A percentile compares a stretch with the other conserved stretches of the same genome.
Evolutionary conservation across 768 basidiomycete species (phyloP).

Genomic region (Leucosporidium creatinivorum): DNA sequence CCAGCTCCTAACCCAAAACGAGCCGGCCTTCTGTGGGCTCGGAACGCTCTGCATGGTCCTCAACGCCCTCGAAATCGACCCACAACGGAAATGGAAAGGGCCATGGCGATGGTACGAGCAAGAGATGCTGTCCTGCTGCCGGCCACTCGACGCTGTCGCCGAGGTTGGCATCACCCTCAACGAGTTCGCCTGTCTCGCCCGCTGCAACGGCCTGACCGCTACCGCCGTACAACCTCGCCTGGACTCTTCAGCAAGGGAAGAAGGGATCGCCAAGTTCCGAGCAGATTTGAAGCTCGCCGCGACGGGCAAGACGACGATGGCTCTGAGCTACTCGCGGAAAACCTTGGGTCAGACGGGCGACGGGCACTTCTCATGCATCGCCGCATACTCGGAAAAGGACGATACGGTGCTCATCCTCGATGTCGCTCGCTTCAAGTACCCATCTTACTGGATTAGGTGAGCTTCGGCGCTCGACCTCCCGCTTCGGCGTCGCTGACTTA

Average conservation of each 20-base stretch:
- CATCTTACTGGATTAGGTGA: conserved; percentile 30
- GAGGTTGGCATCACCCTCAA: conserved; percentile 32
- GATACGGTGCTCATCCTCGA: conserved; percentile 33
- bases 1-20: conserved; percentile 31
- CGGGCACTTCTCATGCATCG: conserved; percentile 33
- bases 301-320: conserved; percentile 16
- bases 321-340: conserved; percentile 26
- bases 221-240: background rate
- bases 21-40: conserved; percentile 35
- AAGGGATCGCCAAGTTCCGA: conserved; percentile 14
- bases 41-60: conserved; percentile 34
- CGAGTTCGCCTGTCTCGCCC: conserved; percentile 35
- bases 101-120: conserved; percentile 29
- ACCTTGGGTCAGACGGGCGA: conserved; percentile 34
- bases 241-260: background rate
- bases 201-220: conserved; percentile 31
- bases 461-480: no score
- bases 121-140: conserved; percentile 30
- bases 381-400: conserved; percentile 11
- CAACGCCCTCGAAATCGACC: conserved; percentile 36
- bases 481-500: no score
- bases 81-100: conserved; percentile 30
- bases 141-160: conserved; percentile 23
- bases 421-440: conserved; percentile 33
- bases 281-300: conserved; percentile 5